phyloP scores from a whole-genome alignment of 2,329 filamentous ascomycete genomes.

The Diaporthe caulivora region DNA sequence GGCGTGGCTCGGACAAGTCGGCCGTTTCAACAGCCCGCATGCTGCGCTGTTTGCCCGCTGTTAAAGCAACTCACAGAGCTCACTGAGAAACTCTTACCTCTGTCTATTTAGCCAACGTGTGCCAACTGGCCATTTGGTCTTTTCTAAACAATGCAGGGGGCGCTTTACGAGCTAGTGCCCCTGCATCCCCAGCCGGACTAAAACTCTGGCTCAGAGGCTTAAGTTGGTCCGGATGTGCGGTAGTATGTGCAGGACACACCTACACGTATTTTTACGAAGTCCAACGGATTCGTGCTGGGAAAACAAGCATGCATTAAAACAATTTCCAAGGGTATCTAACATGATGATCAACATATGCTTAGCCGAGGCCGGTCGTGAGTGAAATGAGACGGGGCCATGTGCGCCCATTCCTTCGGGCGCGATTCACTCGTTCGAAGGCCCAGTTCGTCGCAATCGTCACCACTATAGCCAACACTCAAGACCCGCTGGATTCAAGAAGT shows the following conservation, averaged over 20 bases:
- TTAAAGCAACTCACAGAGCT: neutral
- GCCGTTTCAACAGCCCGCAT: neutral
- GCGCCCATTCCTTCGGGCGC: neutral
- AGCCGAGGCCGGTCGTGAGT: neutral
- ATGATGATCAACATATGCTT: slow-evolving; percentile 38
- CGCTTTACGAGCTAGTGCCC: neutral
- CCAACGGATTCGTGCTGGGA: neutral
- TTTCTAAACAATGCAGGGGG: neutral
- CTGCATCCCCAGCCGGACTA: neutral
- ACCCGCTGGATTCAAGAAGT: slow-evolving; percentile 24
- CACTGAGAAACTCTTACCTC: neutral
- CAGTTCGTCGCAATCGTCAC: neutral
- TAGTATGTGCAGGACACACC: too few species aligned
- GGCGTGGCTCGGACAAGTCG: slow-evolving; percentile 4
- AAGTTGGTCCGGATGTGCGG: too few species aligned
- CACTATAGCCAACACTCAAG: neutral
- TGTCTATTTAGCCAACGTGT: neutral
- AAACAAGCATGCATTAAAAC: slow-evolving; percentile 22
- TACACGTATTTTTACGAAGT: neutral
- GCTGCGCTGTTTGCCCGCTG: neutral
- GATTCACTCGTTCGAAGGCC: neutral
- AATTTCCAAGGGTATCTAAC: slow-evolving; percentile 38
- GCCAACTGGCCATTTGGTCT: neutral
- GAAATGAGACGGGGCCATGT: neutral
- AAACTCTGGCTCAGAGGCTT: neutral